Evolutionary conservation across 2,329 filamentous ascomycete species (phyloP).

Genomic region (Penicillium sp.): DNA sequence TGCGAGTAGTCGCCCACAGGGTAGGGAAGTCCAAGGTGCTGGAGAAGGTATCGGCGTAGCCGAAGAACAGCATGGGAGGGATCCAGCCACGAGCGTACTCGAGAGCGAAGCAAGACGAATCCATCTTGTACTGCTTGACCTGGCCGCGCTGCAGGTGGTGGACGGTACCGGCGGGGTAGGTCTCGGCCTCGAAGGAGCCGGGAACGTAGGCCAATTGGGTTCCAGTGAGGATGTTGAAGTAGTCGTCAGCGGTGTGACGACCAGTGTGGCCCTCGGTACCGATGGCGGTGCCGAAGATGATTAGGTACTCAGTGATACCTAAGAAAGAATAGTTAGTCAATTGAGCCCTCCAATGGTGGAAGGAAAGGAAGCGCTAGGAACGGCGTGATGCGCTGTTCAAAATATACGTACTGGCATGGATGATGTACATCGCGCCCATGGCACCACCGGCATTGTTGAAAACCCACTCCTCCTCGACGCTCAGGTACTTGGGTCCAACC

Average conservation of each 20-base stretch:
- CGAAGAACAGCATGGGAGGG: constrained; percentile 88
- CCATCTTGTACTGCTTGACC: constrained; percentile 69
- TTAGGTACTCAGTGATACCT: constrained; percentile 80
- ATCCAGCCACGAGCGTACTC: constrained; percentile 69
- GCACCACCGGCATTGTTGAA: constrained; percentile 91
- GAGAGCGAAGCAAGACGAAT: constrained; percentile 38
- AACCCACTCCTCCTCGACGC: constrained; percentile 76
- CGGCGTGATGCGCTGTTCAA: neutral
- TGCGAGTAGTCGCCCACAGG: constrained; percentile 71
- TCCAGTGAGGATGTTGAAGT: constrained; percentile 77
- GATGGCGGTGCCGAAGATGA: constrained; percentile 68
- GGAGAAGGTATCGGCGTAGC: constrained; percentile 75
- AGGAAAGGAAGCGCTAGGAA: neutral
- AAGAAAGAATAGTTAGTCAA: constrained; percentile 3
- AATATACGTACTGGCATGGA: constrained; percentile 71
- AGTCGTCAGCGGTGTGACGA: constrained; percentile 89
- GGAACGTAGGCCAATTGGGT: constrained; percentile 41
- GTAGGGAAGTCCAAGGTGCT: constrained; percentile 86
- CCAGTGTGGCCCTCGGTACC: constrained; percentile 88
- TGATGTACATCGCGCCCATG: constrained; percentile 89
- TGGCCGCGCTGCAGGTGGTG: constrained; percentile 58
- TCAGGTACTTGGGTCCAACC: constrained; percentile 55
- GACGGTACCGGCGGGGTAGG: constrained; percentile 39
- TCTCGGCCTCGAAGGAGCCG: constrained; percentile 39
- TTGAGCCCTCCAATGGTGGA: neutral